phyloP scores from a whole-genome alignment of 2,329 filamentous ascomycete genomes.

The Scolecobasidium constrictum region DNA sequence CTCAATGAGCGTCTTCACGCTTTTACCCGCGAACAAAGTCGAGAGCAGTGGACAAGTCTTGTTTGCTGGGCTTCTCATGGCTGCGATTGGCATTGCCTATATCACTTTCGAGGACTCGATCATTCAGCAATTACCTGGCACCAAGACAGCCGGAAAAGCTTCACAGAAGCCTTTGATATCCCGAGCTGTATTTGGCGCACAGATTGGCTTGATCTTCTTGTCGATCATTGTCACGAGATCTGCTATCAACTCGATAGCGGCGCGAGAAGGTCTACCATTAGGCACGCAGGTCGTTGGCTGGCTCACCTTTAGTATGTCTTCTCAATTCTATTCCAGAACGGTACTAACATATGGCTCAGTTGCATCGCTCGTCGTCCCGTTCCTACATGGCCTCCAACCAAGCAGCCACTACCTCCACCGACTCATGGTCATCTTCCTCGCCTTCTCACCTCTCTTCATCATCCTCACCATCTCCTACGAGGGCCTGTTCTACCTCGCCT shows the following conservation, averaged over 20 bases:
- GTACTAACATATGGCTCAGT: slow-evolving; percentile 34
- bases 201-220: slow-evolving; percentile 67
- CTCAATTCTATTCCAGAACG: slow-evolving; percentile 12
- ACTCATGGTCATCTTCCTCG: slow-evolving; percentile 78
- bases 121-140: slow-evolving; percentile 29
- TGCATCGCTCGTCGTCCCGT: slow-evolving; percentile 64
- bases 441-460: slow-evolving; percentile 87
- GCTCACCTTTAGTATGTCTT: slow-evolving; percentile 55
- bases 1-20: slow-evolving; percentile 81
- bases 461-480: slow-evolving; percentile 97
- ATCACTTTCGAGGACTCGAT: slow-evolving; percentile 65
- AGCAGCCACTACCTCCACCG: slow-evolving; percentile 86
- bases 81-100: slow-evolving; percentile 63
- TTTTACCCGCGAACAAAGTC: slow-evolving; percentile 75
- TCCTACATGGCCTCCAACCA: slow-evolving; percentile 68
- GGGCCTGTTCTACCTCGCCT: slow-evolving; percentile 88
- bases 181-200: slow-evolving; percentile 47
- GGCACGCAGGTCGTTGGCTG: slow-evolving; percentile 86
- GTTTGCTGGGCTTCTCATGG: slow-evolving; percentile 68
- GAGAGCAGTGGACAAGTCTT: slow-evolving; percentile 52
- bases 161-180: slow-evolving; percentile 36
- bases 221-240: slow-evolving; percentile 80
- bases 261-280: slow-evolving; percentile 70
- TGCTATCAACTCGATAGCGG: slow-evolving; percentile 74
- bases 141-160: slow-evolving; percentile 18